Base-by-base conservation (phyloP, 2,329 filamentous ascomycete genomes). In the Fusarium sp. region DNA sequence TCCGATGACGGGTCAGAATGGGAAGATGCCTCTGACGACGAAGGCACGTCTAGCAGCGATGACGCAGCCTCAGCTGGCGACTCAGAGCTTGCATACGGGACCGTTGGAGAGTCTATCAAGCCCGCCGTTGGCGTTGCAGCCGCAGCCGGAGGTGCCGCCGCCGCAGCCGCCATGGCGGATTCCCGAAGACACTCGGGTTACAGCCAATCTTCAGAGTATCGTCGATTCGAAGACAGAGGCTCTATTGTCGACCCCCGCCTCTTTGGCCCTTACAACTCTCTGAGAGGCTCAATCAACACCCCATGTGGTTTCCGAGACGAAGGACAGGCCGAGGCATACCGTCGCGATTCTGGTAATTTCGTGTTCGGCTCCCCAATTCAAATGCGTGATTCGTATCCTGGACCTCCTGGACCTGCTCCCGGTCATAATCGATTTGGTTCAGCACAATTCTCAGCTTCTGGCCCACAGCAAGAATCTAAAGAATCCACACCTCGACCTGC, bases 381-480 rank as follows among this genome's bases (percentile, higher is more conserved):
- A 8, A 80, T 92, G 79, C 89, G 90, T 72, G 84, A 87, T 30
- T 86, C 93, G 33, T 90, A 89, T n/a, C 17, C n/a, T n/a, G 30
- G 30, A 13, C 17, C 33, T 69, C 88, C 92, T 9, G 80, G 90
- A 32, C 86, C 90, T 6, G 90, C 90, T 1, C 85, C 85, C 5
- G 92, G 94, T 87, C 89, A 8, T 17, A 82, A 79, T 20, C 83
- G 80, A 26, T 90, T 90, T 68, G 89, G 92, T 67, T 86, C 83
- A 47, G 80, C 78, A 24, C 82, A 83, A 32, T 82, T 80, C 22
- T 86, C 87, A 37, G 74, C 82, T n/a, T 76, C 82, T 15, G 82
- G 82, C 9, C n/a, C 77, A 35, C 13, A 82, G 79, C 26, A 28
- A 10, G 26, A 28, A 4, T 28, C 26, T 28, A 22, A 79, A 55